These are phyloP conservation scores for Paraglomus brasilianum DNA, from an alignment of 192 early-diverging fungal species.

Conservation along the genomic window DNA sequence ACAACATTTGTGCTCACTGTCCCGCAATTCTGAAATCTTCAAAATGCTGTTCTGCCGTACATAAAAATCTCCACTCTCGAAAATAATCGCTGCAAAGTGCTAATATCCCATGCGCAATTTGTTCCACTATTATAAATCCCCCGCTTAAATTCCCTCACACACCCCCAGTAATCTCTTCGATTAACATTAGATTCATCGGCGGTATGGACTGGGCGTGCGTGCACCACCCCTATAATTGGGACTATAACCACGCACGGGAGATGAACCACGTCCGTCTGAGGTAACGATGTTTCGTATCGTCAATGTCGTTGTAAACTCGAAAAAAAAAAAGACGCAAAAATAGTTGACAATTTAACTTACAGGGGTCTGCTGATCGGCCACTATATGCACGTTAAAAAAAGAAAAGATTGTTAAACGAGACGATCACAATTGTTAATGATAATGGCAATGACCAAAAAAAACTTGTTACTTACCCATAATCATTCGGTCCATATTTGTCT, in stretches of 20 bases:
- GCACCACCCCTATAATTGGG: conserved; percentile 29
- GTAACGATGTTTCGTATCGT: neutral
- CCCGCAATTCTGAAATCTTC: too few relatives aligned
- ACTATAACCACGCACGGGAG: conserved; percentile 29
- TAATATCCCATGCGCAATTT: too few relatives aligned
- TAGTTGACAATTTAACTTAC: conserved; percentile 1
- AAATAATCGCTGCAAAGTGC: too few relatives aligned
- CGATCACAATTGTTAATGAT: too few relatives aligned
- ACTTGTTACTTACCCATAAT: conserved; percentile 21
- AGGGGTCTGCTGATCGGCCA: conserved; percentile 25
- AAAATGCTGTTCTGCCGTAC: too few relatives aligned
- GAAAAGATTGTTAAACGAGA: neutral
- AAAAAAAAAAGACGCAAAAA: neutral
- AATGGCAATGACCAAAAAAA: neutral
- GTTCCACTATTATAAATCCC: too few relatives aligned
- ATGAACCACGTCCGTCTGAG: conserved; percentile 26
- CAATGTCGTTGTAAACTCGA: neutral
- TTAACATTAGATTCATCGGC: conserved; percentile 30
- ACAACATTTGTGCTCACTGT: too few relatives aligned
- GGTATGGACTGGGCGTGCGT: conserved; percentile 29
- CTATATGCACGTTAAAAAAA: neutral
- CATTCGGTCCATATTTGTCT: conserved; percentile 13
- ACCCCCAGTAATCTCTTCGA: too few relatives aligned
- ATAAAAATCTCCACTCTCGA: too few relatives aligned
- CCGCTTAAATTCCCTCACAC: too few relatives aligned